Conservation (phyloP, 495 filamentous ascomycete genomes). For the Pseudotulostoma volvatum region DNA sequence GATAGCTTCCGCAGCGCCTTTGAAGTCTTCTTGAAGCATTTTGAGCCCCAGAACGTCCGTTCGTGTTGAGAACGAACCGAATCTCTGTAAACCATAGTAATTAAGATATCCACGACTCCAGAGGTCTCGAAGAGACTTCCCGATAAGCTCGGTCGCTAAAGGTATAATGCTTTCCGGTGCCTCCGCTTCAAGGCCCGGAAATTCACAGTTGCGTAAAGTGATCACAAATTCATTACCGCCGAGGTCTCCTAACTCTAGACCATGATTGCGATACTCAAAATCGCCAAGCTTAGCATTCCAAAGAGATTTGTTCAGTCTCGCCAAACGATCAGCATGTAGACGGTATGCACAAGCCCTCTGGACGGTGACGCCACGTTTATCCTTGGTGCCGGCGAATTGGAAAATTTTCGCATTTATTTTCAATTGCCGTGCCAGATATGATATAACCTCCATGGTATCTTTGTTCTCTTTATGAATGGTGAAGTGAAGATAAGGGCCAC, state of each 20-base stretch:
- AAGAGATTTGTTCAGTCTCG: constrained; percentile 43
- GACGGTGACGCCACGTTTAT: constrained; percentile 72
- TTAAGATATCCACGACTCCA: constrained; percentile 70
- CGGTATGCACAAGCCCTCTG: constrained; percentile 65
- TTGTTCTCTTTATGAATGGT: constrained; percentile 96
- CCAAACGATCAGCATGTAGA: constrained; percentile 45
- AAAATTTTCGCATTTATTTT: constrained; percentile 53
- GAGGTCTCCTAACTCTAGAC: constrained; percentile 68
- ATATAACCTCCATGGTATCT: constrained; percentile 88
- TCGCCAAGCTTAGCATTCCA: constrained; percentile 45
- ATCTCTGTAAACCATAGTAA: constrained; percentile 90
- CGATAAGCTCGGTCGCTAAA: constrained; percentile 38
- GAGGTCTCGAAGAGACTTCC: constrained; percentile 35
- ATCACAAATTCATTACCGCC: constrained; percentile 83
- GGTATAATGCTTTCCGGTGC: constrained; percentile 19
- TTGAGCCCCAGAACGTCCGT: constrained; percentile 71
- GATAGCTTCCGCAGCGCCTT: constrained; percentile 59
- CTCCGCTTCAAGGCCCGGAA: constrained; percentile 32
- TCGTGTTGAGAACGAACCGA: constrained; percentile 66
- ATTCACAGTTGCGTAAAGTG: constrained; percentile 66
- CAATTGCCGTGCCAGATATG: constrained; percentile 49
- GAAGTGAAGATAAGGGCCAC: constrained; percentile 77
- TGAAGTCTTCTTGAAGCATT: constrained; percentile 64
- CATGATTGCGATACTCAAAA: constrained; percentile 57
- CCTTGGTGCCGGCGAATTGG: constrained; percentile 86